phyloP scores from a whole-genome alignment of 176 grass and related monocot genomes.

The Poa pratensis region DNA sequence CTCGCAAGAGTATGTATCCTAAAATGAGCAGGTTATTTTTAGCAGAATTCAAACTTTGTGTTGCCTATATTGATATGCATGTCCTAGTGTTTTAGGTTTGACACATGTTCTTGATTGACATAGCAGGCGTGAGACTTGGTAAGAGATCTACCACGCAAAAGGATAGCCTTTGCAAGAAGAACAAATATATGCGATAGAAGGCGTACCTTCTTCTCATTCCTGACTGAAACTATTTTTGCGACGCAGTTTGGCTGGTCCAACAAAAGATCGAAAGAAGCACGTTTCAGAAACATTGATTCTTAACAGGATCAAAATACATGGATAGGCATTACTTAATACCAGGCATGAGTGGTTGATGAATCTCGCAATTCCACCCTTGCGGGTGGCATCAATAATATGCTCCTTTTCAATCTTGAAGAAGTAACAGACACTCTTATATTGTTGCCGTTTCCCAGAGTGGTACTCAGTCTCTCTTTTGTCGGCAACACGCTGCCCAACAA shows the following conservation, averaged over 20 bases:
- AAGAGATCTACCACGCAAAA: background rate
- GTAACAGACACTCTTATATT: constrained; percentile 89
- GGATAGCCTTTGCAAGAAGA: constrained; percentile 12
- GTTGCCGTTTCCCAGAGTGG: constrained; percentile 74
- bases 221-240: constrained; percentile 84
- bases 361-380: constrained; percentile 91
- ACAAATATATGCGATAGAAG: background rate
- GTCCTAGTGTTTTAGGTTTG: background rate
- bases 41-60: background rate
- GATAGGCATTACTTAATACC: constrained; percentile 49
- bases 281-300: constrained; percentile 26
- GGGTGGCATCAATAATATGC: constrained; percentile 92
- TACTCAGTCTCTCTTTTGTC: constrained; percentile 91
- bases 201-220: constrained; percentile 84
- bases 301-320: constrained; percentile 12
- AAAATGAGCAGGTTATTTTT: background rate
- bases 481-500: constrained; percentile 73
- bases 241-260: constrained; percentile 87
- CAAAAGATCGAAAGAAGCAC: constrained; percentile 31
- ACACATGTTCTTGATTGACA: background rate
- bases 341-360: constrained; percentile 94
- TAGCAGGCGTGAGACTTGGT: background rate
- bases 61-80: background rate
- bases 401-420: constrained; percentile 93
- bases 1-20: background rate